Evolutionary conservation across 2,329 filamentous ascomycete species (phyloP).

Genomic region (Calcarisporium arbuscula): DNA sequence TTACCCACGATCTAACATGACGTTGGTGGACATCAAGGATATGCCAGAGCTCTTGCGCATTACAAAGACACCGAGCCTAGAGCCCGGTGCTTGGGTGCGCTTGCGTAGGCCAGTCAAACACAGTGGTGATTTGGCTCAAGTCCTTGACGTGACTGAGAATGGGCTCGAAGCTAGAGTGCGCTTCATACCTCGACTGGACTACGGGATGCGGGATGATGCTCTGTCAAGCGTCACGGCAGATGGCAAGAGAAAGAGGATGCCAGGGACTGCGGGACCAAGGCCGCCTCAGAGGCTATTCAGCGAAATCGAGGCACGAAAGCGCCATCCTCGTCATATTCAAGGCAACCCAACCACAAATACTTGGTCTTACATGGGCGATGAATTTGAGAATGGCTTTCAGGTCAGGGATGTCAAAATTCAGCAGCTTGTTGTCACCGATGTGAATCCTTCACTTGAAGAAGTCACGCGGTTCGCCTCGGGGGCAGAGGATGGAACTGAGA

Average conservation of each 20-base stretch:
- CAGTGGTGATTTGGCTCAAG: constrained; percentile 81
- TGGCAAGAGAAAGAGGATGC: constrained; percentile 73
- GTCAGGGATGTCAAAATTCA: constrained; percentile 92
- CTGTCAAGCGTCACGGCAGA: constrained; percentile 41
- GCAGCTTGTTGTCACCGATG: constrained; percentile 75
- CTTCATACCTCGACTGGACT: constrained; percentile 86
- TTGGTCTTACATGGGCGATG: constrained; percentile 81
- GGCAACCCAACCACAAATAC: constrained; percentile 71
- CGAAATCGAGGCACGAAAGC: constrained; percentile 86
- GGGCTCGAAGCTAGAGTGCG: constrained; percentile 82
- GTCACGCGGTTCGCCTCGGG: constrained; percentile 90
- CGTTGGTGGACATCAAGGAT: constrained; percentile 90
- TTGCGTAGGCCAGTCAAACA: constrained; percentile 76
- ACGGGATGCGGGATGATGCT: constrained; percentile 76
- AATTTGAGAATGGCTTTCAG: constrained; percentile 87
- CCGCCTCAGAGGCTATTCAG: constrained; percentile 90
- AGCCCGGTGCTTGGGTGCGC: constrained; percentile 87
- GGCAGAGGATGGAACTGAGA: constrained; percentile 86
- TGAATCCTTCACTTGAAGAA: constrained; percentile 90
- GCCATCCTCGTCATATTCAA: constrained; percentile 57
- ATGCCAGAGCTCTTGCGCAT: constrained; percentile 95
- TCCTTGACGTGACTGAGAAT: constrained; percentile 88
- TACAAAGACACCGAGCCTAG: constrained; percentile 75
- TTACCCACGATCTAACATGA: constrained; percentile 80
- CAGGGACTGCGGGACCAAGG: constrained; percentile 53